Evolutionary conservation across 768 basidiomycete species (phyloP).

Genomic region (Russula virescens): DNA sequence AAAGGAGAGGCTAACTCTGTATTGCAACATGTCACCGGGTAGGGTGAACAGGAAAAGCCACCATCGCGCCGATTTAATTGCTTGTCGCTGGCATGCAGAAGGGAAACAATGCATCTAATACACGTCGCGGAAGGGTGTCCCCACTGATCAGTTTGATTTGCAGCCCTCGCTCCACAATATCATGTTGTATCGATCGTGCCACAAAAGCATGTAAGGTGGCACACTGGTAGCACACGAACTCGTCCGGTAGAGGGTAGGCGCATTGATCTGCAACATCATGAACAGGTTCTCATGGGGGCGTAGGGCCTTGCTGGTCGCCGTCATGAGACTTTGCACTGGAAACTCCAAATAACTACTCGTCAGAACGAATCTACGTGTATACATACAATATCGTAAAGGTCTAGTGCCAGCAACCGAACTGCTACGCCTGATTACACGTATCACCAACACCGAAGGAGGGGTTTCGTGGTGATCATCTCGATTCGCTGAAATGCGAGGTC

Average conservation of each 20-base stretch:
- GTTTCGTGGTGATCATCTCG: conserved; percentile 63
- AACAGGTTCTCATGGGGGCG: not conserved
- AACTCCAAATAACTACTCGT: not conserved
- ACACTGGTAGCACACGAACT: no score
- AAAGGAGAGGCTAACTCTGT: no score
- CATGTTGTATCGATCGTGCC: not conserved
- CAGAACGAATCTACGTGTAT: not conserved
- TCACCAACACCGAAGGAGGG: conserved; percentile 70
- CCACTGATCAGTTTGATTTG: not conserved
- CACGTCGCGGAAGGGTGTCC: not conserved
- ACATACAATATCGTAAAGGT: not conserved
- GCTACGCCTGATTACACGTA: conserved; percentile 8
- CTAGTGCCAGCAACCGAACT: not conserved
- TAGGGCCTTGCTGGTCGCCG: not conserved
- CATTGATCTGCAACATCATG: not conserved
- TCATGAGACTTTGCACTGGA: not conserved
- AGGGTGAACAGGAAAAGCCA: not conserved
- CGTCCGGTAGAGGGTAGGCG: not conserved
- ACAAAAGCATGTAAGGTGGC: conserved; percentile 1
- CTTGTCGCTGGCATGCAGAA: not conserved
- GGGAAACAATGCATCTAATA: not conserved
- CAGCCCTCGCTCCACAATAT: not conserved
- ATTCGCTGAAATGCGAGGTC: conserved; percentile 46
- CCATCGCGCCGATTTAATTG: not conserved
- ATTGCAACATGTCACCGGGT: not conserved